Percentiles rank a stretch among this genome's conserved stretches.
These are phyloP conservation scores for Mucor indicus DNA, from an alignment of 371 early-diverging fungal species.

Conservation along the genomic window DNA sequence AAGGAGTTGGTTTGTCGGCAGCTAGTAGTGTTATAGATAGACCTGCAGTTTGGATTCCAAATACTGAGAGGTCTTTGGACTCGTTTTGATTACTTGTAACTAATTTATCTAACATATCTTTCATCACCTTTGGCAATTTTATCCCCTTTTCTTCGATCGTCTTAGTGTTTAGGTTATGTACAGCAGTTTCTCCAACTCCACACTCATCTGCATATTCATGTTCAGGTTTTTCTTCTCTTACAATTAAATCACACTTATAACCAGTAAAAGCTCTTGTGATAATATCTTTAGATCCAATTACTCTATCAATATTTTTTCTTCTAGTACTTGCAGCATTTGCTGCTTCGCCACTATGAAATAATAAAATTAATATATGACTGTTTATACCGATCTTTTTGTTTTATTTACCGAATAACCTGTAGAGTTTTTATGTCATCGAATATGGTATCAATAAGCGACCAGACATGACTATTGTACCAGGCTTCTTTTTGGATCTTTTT, in stretches of 20 bases:
- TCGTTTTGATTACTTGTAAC: constrained; percentile 7
- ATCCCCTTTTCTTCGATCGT: constrained; percentile 12
- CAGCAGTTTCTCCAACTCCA: constrained; percentile 10
- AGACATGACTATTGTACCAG: constrained; percentile 12
- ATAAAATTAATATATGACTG: background rate
- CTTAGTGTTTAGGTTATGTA: constrained; percentile 7
- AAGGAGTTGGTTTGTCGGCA: constrained; percentile 6
- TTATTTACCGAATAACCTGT: constrained; percentile 9
- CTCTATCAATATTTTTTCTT: constrained; percentile 10
- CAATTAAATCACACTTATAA: constrained; percentile 8
- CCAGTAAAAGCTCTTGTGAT: constrained; percentile 1
- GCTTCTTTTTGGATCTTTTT: constrained; percentile 10
- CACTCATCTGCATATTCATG: constrained; percentile 8
- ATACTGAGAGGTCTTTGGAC: constrained; percentile 3
- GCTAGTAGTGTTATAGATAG: constrained; percentile 6
- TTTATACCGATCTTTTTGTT: constrained; percentile 2
- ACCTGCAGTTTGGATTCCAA: constrained; percentile 6
- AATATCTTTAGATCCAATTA: constrained; percentile 5
- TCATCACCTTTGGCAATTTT: constrained; percentile 14
- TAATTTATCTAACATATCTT: constrained; percentile 12
- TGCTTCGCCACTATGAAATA: constrained; percentile 6
- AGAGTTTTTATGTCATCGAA: constrained; percentile 6
- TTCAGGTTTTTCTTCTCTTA: constrained; percentile 8
- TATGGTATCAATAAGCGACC: constrained; percentile 12
- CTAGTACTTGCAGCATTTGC: constrained; percentile 2